Evolutionary conservation across 1,284 basidiomycete genomes (phyloP).

Genomic region (Gymnopus androsaceus): DNA sequence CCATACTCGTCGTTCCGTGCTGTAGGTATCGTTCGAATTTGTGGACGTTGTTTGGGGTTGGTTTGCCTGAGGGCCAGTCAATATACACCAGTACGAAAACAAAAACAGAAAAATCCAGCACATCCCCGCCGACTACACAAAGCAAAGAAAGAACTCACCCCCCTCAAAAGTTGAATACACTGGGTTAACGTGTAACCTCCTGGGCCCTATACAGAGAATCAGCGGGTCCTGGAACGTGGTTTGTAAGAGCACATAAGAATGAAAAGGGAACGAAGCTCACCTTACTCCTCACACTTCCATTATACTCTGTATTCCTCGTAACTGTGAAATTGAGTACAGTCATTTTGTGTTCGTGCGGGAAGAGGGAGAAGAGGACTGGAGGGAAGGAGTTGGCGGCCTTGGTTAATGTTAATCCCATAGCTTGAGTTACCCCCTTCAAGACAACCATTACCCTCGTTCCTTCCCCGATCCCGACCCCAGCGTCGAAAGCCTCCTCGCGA

Average conservation of each 20-base stretch:
- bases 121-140: too few relatives aligned
- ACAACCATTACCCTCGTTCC: slow-evolving; percentile 80
- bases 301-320: slow-evolving; percentile 95
- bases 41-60: slow-evolving; percentile 86
- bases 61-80: neutral
- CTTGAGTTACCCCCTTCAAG: slow-evolving; percentile 71
- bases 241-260: neutral
- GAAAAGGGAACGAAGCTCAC: slow-evolving; percentile 37
- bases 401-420: slow-evolving; percentile 36
- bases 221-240: slow-evolving; percentile 74
- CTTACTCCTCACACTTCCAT: slow-evolving; percentile 88
- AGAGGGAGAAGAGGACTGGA: slow-evolving; percentile 81
- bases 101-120: neutral
- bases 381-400: slow-evolving; percentile 18
- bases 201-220: slow-evolving; percentile 86
- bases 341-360: slow-evolving; percentile 96
- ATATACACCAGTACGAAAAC: too few relatives aligned
- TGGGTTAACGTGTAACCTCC: slow-evolving; percentile 83
- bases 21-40: slow-evolving; percentile 95
- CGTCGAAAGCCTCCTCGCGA: neutral
- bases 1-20: slow-evolving; percentile 79
- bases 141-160: slow-evolving; percentile 56
- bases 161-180: slow-evolving; percentile 91
- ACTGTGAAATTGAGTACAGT: slow-evolving; percentile 92
- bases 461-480: slow-evolving; percentile 45